Base-by-base conservation (phyloP, 2,329 filamentous ascomycete genomes). In the Dendryphion nanum region DNA sequence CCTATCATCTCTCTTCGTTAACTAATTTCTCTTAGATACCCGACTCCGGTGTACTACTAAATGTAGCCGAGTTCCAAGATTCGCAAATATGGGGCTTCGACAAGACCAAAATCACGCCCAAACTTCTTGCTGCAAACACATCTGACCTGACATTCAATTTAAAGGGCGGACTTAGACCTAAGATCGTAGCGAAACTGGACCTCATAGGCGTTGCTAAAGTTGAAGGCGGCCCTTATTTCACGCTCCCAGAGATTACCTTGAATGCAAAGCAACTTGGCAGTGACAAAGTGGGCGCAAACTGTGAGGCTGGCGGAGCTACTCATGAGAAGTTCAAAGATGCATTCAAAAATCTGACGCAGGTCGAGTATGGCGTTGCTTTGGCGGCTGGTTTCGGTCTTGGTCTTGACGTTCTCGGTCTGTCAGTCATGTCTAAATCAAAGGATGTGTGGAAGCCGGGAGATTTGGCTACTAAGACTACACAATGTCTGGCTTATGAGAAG, bases 331-430 rank as follows among this genome's bases (percentile, higher is more conserved):
- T 39, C 23, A 13, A 39, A 29, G 30, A 33, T 3, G 6, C 7
- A 18, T 39, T 33, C 20, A 18, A n/a, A 34, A 33, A 39, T 15
- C 21, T 39, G 5, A 34, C 30, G n/a, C 37, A 39, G 18, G 37
- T 39, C 5, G 20, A 21, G n/a, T 39, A 34, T 18, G 31, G 29
- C n/a, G 16, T 34, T 4, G 21, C 16, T 19, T 14, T 39, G 6
- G 37, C 30, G n/a, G 23, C n/a, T 8, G 23, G 23, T 8, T 8
- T 26, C n/a, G 23, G n/a, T 26, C n/a, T 26, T n/a, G 23, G n/a
- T 26, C n/a, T 26, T 26, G 8, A 8, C 23, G 8, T 8, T 8
- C 23, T 8, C n/a, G 23, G n/a, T n/a, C n/a, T 26, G 8, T 8
- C n/a, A n/a, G 23, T 26, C 23, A 26, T 8, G 8, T 26, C 33